Evolutionary conservation across 2,329 filamentous ascomycete genomes (phyloP).

Genomic region (Pseudogymnoascus sp.): DNA sequence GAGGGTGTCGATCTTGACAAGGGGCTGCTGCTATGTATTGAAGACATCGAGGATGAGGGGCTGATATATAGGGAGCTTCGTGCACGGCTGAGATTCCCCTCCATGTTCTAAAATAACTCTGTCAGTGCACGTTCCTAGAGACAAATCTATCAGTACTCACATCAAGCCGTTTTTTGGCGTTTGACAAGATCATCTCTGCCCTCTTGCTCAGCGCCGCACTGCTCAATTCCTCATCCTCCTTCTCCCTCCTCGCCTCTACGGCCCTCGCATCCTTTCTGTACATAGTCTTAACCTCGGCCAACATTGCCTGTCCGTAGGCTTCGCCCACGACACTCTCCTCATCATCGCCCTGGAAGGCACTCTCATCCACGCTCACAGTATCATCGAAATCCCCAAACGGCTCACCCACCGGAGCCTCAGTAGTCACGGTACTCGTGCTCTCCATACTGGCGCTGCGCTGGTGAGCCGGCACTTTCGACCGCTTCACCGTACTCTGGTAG

Average conservation of each 20-base stretch:
- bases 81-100: constrained; percentile 78
- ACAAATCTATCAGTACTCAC: constrained; percentile 43
- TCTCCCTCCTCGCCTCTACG: constrained; percentile 25
- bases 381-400: constrained; percentile 57
- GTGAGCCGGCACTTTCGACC: constrained; percentile 37
- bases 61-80: constrained; percentile 57
- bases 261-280: constrained; percentile 24
- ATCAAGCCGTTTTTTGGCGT: constrained; percentile 82
- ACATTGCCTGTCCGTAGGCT: constrained; percentile 24
- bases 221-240: constrained; percentile 55
- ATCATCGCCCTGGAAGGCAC: constrained; percentile 60
- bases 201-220: constrained; percentile 71
- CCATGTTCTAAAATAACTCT: constrained; percentile 64
- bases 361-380: constrained; percentile 53
- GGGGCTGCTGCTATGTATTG: constrained; percentile 34
- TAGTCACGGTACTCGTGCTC: constrained; percentile 54
- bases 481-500: constrained; percentile 39
- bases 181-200: constrained; percentile 84
- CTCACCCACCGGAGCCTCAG: constrained; percentile 38
- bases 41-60: constrained; percentile 41
- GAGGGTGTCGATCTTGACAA: constrained; percentile 29
- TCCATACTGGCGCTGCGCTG: constrained; percentile 50
- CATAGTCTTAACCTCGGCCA: constrained; percentile 23
- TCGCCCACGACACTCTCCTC: constrained; percentile 52
- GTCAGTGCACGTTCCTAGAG: neutral